Conservation (phyloP, 345 rosid species). For the Orychophragmus violaceus region DNA sequence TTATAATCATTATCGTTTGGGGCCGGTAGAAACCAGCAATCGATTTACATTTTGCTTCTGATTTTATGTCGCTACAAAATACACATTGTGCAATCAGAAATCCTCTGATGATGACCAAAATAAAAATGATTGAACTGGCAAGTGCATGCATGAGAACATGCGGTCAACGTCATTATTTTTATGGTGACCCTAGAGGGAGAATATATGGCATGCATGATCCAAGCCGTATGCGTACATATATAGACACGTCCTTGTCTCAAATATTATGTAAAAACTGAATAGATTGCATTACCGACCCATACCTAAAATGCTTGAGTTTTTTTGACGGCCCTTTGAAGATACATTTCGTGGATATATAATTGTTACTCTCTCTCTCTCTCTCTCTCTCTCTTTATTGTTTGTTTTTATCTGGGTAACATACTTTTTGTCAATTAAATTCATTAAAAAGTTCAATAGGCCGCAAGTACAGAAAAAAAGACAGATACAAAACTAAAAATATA, state of each 20-base stretch:
- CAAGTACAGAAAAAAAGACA: too few relatives aligned
- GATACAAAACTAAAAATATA: too few relatives aligned
- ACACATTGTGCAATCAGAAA: background rate
- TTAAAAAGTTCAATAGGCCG: too few relatives aligned
- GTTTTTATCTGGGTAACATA: background rate
- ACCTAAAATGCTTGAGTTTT: slow-evolving; percentile 3
- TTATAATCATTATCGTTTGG: background rate
- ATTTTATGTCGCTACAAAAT: background rate
- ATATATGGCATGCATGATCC: background rate
- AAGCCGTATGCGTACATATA: slow-evolving; percentile 12
- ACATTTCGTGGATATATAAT: background rate
- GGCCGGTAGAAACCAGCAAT: background rate
- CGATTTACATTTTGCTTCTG: background rate
- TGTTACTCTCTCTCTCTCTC: background rate
- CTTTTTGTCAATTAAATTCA: too few relatives aligned
- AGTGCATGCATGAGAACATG: background rate
- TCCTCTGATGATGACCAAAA: background rate
- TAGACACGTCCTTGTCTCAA: slow-evolving; percentile 4
- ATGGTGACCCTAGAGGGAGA: background rate
- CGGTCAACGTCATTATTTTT: background rate
- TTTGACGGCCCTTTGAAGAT: background rate
- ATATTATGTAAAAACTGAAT: background rate
- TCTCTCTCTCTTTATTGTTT: too few relatives aligned
- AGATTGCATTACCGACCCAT: slow-evolving; percentile 26
- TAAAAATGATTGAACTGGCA: background rate